A percentile compares a stretch with the other conserved stretches of the same genome.
These are phyloP conservation scores for Tephrocybe sp. DNA, from an alignment of 768 basidiomycete species.

Conservation along the genomic window DNA sequence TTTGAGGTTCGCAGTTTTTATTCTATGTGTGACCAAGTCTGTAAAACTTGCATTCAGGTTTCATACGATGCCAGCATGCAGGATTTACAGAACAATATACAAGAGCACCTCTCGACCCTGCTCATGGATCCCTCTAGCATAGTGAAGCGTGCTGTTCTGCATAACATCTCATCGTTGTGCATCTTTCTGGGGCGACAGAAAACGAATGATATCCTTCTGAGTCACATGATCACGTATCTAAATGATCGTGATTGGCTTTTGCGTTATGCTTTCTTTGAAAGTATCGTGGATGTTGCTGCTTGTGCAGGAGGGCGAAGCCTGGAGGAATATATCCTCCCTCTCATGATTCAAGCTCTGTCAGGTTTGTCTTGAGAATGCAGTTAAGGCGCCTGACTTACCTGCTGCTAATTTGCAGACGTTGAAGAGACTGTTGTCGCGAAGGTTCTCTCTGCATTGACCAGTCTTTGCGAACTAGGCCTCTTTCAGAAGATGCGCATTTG, in stretches of 20 bases:
- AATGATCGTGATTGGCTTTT: slow-evolving; percentile 91
- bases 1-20: slow-evolving; percentile 60
- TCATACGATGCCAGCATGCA: slow-evolving; percentile 87
- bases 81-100: slow-evolving; percentile 82
- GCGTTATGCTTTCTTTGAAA: slow-evolving; percentile 91
- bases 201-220: slow-evolving; percentile 93
- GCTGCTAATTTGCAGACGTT: slow-evolving; percentile 57
- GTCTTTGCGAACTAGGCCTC: slow-evolving; percentile 84
- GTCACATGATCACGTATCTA: slow-evolving; percentile 83
- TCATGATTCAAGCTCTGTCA: slow-evolving; percentile 94
- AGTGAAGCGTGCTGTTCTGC: slow-evolving; percentile 88
- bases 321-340: slow-evolving; percentile 95
- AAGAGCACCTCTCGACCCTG: slow-evolving; percentile 84
- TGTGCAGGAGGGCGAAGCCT: slow-evolving; percentile 89
- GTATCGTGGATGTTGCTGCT: slow-evolving; percentile 92
- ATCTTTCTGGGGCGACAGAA: slow-evolving; percentile 91
- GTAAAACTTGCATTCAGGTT: slow-evolving; percentile 48
- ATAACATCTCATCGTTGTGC: slow-evolving; percentile 86
- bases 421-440: slow-evolving; percentile 94
- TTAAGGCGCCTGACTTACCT: neutral
- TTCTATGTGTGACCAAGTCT: neutral
- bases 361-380: slow-evolving; percentile 47
- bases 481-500: slow-evolving; percentile 96
- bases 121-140: slow-evolving; percentile 87
- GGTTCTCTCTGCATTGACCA: slow-evolving; percentile 85